Base-by-base conservation (phyloP, 2,329 filamentous ascomycete species). In the Fusarium sp. region DNA sequence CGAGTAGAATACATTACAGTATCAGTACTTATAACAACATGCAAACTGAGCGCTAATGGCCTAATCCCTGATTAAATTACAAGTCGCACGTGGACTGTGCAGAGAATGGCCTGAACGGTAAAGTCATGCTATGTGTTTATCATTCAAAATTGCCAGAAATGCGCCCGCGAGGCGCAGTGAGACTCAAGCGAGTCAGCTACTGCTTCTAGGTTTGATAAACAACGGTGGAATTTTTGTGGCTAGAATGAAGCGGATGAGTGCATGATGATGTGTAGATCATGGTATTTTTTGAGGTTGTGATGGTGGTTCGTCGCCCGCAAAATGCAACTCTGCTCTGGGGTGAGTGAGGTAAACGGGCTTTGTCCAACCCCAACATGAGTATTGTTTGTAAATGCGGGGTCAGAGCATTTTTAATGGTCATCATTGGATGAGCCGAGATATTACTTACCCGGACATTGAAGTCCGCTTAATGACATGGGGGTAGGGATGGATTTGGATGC, bases 1-100 rank as follows among this genome's bases (percentile, higher is more conserved):
- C 63, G 60, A 72, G 74, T 73, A 72, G 73, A 75, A 73, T 74
- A 74, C 55, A 73, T 68, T 69, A 75, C 56, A 69, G 63, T 66
- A 66, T 40, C 62, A 66, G 55, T 60, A 66, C 45, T 37, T 37
- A 37, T n/a, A 61, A 50, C 66, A 57, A 57, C 66, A 61, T 55
- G 58, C 32, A 62, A 67, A 57, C 65, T 68, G 60, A 68, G 50
- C 55, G 55, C 64, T 47, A 61, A 58, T 50, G 59, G 59, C 28
- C 49, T 49, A 58, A 62, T 20, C 48, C 68, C 41, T 60, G 42
- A 25, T 58, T 63, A 61, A 54, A 49, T 41, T 21, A 34, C 48
- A 55, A 61, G 53, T 43, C 28, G 43, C 32, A 27, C 54, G 34
- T 61, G 58, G 49, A 30, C 65, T 40, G 48, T 61, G 55, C 43